Evolutionary conservation across 352 stramenopile species (phyloP).

Genomic region (Globisporangium canariense): DNA sequence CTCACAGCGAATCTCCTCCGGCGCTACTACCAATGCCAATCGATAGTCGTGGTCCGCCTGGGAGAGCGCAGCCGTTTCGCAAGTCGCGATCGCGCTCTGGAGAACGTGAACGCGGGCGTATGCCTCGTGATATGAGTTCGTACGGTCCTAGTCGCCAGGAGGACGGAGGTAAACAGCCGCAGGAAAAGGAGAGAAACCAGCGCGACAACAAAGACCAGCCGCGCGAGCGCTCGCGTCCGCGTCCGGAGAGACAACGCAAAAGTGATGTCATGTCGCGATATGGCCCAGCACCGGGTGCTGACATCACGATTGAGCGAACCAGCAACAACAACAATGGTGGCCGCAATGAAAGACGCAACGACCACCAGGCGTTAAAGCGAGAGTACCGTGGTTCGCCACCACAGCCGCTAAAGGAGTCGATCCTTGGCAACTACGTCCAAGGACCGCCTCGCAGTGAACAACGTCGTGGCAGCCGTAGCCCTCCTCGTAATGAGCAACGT

Average conservation of each 20-base stretch:
- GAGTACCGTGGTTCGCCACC: constrained; percentile 2
- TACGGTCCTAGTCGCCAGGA: constrained; percentile 6
- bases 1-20: constrained; percentile 5
- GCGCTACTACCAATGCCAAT: neutral
- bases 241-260: constrained; percentile 15
- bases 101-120: constrained; percentile 10
- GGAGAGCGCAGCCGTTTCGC: neutral
- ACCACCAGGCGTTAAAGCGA: constrained; percentile 3
- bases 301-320: constrained; percentile 3
- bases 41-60: neutral
- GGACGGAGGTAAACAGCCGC: neutral
- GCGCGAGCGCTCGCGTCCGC: constrained; percentile 8
- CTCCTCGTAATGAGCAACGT: constrained; percentile 3
- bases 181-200: neutral
- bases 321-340: neutral
- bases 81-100: constrained; percentile 16
- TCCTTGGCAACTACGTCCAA: neutral
- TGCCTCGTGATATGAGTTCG: constrained; percentile 7
- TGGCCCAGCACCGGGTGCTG: constrained; percentile 1
- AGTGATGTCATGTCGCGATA: constrained; percentile 18
- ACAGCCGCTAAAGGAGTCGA: neutral
- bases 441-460: neutral
- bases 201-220: constrained; percentile 5
- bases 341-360: constrained; percentile 22
- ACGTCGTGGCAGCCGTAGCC: neutral